Base-by-base conservation (phyloP, 2,329 filamentous ascomycete species). In the Daldinia sp. region DNA sequence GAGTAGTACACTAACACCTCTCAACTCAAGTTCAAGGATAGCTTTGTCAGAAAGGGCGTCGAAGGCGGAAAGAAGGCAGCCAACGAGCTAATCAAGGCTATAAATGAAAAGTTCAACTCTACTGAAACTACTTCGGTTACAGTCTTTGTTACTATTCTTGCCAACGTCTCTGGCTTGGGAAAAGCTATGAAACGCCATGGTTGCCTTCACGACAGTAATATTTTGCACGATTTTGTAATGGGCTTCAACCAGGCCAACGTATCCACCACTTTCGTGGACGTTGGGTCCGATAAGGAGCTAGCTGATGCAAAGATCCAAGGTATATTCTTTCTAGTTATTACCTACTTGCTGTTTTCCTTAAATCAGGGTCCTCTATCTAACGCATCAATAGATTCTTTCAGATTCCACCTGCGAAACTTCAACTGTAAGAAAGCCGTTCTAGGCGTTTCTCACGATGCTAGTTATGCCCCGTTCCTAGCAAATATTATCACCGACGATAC, bases 251-350 rank as follows among this genome's bases (percentile, higher is more conserved):
- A 88, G 76, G 84, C 82, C 66, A 84, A 85, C 70, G 82, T 86
- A 9, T 84, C 84, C 10, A 89, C 90, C 79, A 87, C 90, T 76
- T 90, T 90, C 79, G 81, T 90, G 64, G 88, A 91, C 74, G 84
- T 90, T 60, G 88, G 88, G 37, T 79, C 83, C 71, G 84, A 84
- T 50, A 89, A 88, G 75, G 87, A 89, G 73, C 81, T 85, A 56
- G 84, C 86, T 6, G 86, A 88, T 74, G 83, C 83, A 53, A 90
- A 90, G 77, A 86, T 91, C 71, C 85, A 84, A 82, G 87, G 87
- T 88, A 77, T 78, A 12, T 2, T 33, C 35, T 37, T 46, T n/a
- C 13, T 56, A 2, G 23, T 28, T 13, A 1, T 28, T 15, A 39
- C 13, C 35, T 5, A 39, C 12, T 39, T 35, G 33, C 33, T 35